These are phyloP conservation scores for Capsicum rhomboideum DNA, from an alignment of 257 asterid genomes.

Conservation along the genomic window DNA sequence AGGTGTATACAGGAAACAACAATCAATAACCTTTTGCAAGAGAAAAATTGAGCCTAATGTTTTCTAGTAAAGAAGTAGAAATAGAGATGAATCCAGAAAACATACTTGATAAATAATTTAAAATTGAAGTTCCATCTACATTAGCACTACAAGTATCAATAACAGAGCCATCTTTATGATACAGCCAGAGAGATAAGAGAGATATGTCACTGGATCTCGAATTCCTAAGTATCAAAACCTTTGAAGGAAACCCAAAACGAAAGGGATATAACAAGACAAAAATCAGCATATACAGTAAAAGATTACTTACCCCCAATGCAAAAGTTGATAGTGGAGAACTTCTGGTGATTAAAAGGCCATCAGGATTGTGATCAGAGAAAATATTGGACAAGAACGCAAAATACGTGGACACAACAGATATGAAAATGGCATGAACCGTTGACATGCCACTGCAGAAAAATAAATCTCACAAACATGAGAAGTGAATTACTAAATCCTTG, in stretches of 20 bases:
- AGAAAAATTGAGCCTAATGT: neutral
- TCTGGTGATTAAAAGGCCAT: conserved; percentile 56
- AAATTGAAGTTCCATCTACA: neutral
- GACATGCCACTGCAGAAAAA: conserved; percentile 75
- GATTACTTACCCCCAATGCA: conserved; percentile 63
- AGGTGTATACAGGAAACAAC: neutral
- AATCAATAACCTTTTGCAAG: neutral
- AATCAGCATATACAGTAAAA: neutral
- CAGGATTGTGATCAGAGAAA: conserved; percentile 52
- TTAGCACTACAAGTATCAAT: neutral
- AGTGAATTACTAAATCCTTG: conserved; percentile 3
- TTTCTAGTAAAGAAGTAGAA: neutral
- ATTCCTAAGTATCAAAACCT: neutral
- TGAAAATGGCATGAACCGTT: conserved; percentile 83
- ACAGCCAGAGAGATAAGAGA: neutral
- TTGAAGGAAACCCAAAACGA: neutral
- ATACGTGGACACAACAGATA: conserved; percentile 62
- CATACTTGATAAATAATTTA: neutral
- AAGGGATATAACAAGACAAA: conserved; percentile 3
- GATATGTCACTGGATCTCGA: neutral
- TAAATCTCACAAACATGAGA: conserved; percentile 17
- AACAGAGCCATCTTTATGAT: neutral
- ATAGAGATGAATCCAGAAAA: neutral
- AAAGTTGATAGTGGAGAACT: conserved; percentile 69
- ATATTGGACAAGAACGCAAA: conserved; percentile 84